phyloP scores from a whole-genome alignment of 2,329 filamentous ascomycete species.

The Hymenoscyphus infarciens region DNA sequence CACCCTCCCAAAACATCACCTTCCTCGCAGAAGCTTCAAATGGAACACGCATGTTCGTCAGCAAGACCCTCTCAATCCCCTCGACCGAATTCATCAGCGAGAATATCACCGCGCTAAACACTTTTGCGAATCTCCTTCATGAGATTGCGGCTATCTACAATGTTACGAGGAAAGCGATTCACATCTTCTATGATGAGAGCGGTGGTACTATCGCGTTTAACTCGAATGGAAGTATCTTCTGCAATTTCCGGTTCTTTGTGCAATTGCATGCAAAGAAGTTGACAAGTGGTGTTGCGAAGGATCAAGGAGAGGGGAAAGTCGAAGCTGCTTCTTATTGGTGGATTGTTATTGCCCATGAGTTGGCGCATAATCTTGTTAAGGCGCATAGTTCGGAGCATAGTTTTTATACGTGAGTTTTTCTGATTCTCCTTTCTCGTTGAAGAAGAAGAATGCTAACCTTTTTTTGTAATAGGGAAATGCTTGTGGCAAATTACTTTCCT shows the following conservation, averaged over 20 bases:
- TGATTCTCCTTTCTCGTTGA: background rate
- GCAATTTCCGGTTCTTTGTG: constrained; percentile 84
- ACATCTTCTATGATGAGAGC: constrained; percentile 80
- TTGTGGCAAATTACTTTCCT: constrained; percentile 73
- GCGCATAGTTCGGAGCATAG: constrained; percentile 76
- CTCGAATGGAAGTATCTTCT: constrained; percentile 80
- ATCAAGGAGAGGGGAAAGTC: constrained; percentile 46
- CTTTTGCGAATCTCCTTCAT: constrained; percentile 65
- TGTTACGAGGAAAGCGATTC: constrained; percentile 64
- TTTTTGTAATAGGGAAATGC: constrained; percentile 57
- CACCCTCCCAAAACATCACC: constrained; percentile 67
- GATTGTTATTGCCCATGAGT: constrained; percentile 90
- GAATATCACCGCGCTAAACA: constrained; percentile 60
- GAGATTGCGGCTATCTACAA: constrained; percentile 72
- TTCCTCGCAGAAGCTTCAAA: constrained; percentile 67
- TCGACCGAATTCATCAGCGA: constrained; percentile 55
- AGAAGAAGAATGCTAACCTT: background rate
- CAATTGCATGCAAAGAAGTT: constrained; percentile 65
- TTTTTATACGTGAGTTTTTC: constrained; percentile 66
- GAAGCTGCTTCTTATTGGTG: constrained; percentile 87
- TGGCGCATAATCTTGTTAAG: constrained; percentile 86
- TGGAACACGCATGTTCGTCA: constrained; percentile 71
- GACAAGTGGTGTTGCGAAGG: constrained; percentile 29
- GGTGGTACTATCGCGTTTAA: constrained; percentile 93
- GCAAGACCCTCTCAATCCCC: constrained; percentile 49